These are phyloP conservation scores for Alternaria ethzedia DNA, from an alignment of 2,329 filamentous ascomycete genomes.

Conservation along the genomic window DNA sequence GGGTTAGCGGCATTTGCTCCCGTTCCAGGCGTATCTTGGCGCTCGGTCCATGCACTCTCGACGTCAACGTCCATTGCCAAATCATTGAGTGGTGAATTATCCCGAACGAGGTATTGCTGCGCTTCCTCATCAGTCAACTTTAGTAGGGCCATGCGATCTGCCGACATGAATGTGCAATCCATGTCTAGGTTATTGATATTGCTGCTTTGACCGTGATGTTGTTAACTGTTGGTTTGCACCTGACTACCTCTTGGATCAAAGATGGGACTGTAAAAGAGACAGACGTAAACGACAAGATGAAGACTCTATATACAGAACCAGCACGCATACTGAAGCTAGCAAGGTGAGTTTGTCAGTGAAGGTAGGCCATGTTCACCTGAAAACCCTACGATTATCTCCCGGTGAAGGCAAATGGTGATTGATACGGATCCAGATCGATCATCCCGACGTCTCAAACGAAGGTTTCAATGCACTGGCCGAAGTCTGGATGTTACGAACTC, in stretches of 20 bases:
- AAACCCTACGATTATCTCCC: neutral
- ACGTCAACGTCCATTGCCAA: conserved; percentile 4
- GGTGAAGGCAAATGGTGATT: neutral
- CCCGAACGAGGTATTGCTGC: neutral
- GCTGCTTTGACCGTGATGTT: neutral
- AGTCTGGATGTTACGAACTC: neutral
- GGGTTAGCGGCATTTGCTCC: conserved; percentile 18
- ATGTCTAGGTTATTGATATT: neutral
- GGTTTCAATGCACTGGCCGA: neutral
- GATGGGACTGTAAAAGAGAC: fast-evolving
- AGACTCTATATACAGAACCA: fast-evolving
- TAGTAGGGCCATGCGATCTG: neutral
- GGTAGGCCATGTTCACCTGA: neutral
- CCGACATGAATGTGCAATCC: neutral
- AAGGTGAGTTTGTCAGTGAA: neutral
- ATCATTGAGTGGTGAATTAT: neutral
- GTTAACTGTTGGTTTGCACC: neutral
- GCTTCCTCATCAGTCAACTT: neutral
- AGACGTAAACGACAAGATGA: neutral
- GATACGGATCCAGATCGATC: neutral
- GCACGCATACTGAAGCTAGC: neutral
- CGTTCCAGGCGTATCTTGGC: conserved; percentile 15
- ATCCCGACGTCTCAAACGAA: no score
- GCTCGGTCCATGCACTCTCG: conserved; percentile 1
- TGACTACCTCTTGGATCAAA: neutral